phyloP scores from a whole-genome alignment of 2,329 filamentous ascomycete genomes.

The Aspergillus viridinutans region DNA sequence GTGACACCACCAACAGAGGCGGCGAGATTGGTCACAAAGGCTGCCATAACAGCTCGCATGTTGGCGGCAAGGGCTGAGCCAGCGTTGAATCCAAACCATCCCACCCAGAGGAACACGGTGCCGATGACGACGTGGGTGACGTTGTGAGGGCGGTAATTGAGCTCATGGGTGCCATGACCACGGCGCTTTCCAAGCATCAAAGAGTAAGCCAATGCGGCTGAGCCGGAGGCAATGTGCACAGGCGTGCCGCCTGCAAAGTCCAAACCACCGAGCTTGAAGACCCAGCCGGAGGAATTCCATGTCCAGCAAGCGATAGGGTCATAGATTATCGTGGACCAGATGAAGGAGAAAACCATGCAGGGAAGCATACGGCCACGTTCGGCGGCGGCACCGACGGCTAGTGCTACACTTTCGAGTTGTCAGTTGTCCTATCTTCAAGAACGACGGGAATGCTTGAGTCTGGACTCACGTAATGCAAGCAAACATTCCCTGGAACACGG shows the following conservation, averaged over 20 bases:
- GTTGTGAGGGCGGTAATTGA: conserved; percentile 91
- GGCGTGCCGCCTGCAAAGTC: conserved; percentile 90
- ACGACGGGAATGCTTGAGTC: background rate
- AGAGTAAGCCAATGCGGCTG: conserved; percentile 80
- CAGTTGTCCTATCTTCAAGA: conserved; percentile 23
- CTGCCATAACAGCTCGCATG: conserved; percentile 80
- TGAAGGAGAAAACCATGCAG: conserved; percentile 85
- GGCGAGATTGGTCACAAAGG: conserved; percentile 78
- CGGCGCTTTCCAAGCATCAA: conserved; percentile 84
- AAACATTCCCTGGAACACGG: conserved; percentile 60
- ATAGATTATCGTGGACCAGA: conserved; percentile 87
- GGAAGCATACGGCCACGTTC: conserved; percentile 86
- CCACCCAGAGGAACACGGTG: conserved; percentile 91
- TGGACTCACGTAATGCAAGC: conserved; percentile 73
- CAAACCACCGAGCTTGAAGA: conserved; percentile 70
- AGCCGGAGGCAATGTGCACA: conserved; percentile 81
- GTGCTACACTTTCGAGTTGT: conserved; percentile 58
- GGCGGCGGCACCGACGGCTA: conserved; percentile 78
- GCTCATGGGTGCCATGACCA: conserved; percentile 79
- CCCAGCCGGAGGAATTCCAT: conserved; percentile 82
- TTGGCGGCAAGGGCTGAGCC: conserved; percentile 78
- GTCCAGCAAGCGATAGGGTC: conserved; percentile 94
- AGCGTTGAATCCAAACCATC: conserved; percentile 94
- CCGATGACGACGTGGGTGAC: conserved; percentile 89
- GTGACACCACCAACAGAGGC: conserved; percentile 81